These are phyloP conservation scores for Chaetomium strumarium DNA, from an alignment of 2,329 filamentous ascomycete species.

Conservation along the genomic window DNA sequence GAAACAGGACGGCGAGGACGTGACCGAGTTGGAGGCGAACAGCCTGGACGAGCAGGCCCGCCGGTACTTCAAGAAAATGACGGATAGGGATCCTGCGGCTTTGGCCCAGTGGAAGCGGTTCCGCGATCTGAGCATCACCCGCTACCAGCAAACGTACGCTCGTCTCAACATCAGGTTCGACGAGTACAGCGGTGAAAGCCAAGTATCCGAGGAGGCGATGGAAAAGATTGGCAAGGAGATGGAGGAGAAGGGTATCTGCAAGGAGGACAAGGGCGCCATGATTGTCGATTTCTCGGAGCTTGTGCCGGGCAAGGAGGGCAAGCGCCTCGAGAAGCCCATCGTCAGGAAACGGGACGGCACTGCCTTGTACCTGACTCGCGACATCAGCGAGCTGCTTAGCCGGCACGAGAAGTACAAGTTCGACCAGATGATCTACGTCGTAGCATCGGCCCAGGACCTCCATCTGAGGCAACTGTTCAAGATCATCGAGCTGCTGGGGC, in stretches of 20 bases:
- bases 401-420: conserved; percentile 59
- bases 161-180: conserved; percentile 67
- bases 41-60: conserved; percentile 70
- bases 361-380: conserved; percentile 70
- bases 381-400: conserved; percentile 68
- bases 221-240: conserved; percentile 55
- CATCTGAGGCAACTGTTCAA: conserved; percentile 72
- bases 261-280: conserved; percentile 65
- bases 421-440: conserved; percentile 76
- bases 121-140: conserved; percentile 59
- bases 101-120: conserved; percentile 60
- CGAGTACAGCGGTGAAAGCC: conserved; percentile 68
- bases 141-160: conserved; percentile 63
- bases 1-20: conserved; percentile 48
- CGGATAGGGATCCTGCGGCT: conserved; percentile 57
- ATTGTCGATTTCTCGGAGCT: conserved; percentile 68
- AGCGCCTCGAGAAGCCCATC: conserved; percentile 64
- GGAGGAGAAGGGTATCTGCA: conserved; percentile 57
- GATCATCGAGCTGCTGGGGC: conserved; percentile 65
- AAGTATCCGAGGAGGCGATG: conserved; percentile 64
- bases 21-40: conserved; percentile 43
- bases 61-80: conserved; percentile 65
- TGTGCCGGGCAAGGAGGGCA: conserved; percentile 59
- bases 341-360: conserved; percentile 70
- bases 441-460: conserved; percentile 65